A percentile compares a stretch with the other conserved stretches of the same genome.
These are phyloP conservation scores for Claviceps fusiformis DNA, from an alignment of 2,329 filamentous ascomycete species.

Conservation along the genomic window DNA sequence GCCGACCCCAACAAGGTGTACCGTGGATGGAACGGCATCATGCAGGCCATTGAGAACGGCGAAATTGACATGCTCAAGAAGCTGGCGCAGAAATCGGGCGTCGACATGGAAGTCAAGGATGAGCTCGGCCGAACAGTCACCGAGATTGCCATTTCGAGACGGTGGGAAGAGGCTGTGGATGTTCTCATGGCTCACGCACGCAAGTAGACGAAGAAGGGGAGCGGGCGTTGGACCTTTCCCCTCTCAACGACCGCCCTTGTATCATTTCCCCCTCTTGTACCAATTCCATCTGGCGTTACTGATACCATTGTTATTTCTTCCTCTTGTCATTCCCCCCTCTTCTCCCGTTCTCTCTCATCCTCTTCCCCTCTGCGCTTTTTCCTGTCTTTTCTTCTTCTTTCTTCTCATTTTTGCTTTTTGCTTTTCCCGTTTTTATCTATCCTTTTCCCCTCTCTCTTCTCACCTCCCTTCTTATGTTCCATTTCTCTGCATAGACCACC, in stretches of 20 bases:
- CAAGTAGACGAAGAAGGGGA: background rate
- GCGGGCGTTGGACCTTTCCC: too few relatives aligned
- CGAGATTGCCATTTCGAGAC: constrained; percentile 43
- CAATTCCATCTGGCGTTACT: too few relatives aligned
- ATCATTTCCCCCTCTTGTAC: background rate
- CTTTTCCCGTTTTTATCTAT: background rate
- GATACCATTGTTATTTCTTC: background rate
- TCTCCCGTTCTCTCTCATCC: too few relatives aligned
- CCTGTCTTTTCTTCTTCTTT: background rate
- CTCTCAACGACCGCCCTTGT: too few relatives aligned
- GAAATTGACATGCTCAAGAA: constrained; percentile 40
- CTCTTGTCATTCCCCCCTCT: too few relatives aligned
- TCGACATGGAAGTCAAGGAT: constrained; percentile 38
- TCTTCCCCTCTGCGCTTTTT: too few relatives aligned
- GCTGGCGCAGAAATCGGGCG: constrained; percentile 33
- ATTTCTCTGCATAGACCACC: too few relatives aligned
- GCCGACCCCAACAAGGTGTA: constrained; percentile 57
- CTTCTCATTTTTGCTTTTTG: background rate
- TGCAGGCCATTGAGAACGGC: constrained; percentile 53
- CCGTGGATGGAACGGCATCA: constrained; percentile 50
- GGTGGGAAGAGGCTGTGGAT: constrained; percentile 42
- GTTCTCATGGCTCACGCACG: constrained; percentile 29
- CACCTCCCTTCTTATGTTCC: too few relatives aligned
- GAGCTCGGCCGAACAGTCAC: constrained; percentile 40
- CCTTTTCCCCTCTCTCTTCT: too few relatives aligned